Evolutionary conservation across 164 flowering plant species (phyloP).

Genomic region (Sextonia rubra): DNA sequence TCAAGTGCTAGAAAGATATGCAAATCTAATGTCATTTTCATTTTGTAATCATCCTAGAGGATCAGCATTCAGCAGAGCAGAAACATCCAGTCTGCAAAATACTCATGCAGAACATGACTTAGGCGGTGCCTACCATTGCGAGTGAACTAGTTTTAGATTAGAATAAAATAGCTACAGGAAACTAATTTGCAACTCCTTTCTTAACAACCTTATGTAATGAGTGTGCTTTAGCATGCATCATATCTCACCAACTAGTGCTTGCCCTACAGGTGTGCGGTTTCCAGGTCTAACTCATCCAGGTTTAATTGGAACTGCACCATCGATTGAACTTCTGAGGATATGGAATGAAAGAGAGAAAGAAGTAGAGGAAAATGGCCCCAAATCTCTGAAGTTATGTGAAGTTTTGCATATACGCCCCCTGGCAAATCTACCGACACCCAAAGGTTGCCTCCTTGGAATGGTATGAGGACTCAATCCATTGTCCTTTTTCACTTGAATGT

Average conservation of each 20-base stretch:
- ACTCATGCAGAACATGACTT: too few species aligned
- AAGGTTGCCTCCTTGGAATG: conserved; percentile 80
- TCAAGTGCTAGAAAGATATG: too few species aligned
- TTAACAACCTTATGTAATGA: not conserved
- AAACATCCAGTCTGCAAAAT: too few species aligned
- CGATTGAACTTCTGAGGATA: conserved; percentile 73
- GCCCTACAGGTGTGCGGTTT: conserved; percentile 67
- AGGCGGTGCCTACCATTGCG: too few species aligned
- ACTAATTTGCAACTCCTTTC: not conserved
- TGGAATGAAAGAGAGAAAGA: conserved; percentile 84
- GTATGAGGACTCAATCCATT: conserved; percentile 24
- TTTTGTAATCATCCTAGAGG: too few species aligned
- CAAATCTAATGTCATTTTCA: too few species aligned
- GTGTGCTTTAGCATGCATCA: not conserved
- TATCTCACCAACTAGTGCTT: not conserved
- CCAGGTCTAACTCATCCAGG: conserved; percentile 96
- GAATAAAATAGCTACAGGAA: not conserved
- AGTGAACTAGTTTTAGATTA: too few species aligned
- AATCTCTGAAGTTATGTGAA: conserved; percentile 65
- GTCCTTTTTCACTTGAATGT: too few species aligned
- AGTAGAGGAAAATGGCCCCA: conserved; percentile 65
- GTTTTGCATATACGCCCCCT: conserved; percentile 78
- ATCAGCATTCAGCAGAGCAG: too few species aligned
- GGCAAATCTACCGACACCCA: conserved; percentile 78
- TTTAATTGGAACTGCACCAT: conserved; percentile 90